Evolutionary conservation across 208 protist genomes (phyloP), one percentile per base, ranked within the genome.

Genomic region (Crithidia bombi): DNA sequence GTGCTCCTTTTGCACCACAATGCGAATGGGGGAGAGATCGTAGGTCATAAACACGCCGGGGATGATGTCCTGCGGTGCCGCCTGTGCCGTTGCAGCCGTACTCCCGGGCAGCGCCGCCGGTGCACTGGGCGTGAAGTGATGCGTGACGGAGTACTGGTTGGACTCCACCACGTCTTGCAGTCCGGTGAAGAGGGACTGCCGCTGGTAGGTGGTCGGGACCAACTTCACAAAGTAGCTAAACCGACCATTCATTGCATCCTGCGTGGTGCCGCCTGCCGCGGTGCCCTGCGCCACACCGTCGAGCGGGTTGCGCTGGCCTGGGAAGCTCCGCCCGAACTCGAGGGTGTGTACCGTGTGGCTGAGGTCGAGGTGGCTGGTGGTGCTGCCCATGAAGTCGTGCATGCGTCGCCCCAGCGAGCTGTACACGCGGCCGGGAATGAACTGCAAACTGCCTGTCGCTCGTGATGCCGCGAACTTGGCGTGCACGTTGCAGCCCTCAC

Each of bases 221-320:
- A 96, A 69, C 67, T 96, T 94, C 35, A 94, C 69, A 76, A 86
- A 94, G 72, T 96, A 97, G 78, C 87, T 93, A 62, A 92, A 97
- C 9, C 88, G 79, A n/a, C 83, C 90, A 32, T 86, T 90, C 47
- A 81, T 85, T 12, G 65, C 56, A 36, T 81, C 65, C 59, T 75
- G 61, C 32, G 35, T 50, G 49, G 49, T 30, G 35, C 74, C 64
- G 25, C 58, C 58, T 3, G 58, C 68, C 12, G 62, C 78, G 30
- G 68, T 72, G 7, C 75, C 64, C 55, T 85, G 82, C 35, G 47
- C 61, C 5, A 69, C 41, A 19, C 82, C 84, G 46, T 93, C 89
- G 23, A 96, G 78, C 6, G 92, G 92, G 71, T 94, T 95, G 14
- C 65, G 38, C 73, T 91, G 80, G 6, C 89, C 89, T 11, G 89